These are phyloP conservation scores for Moelleriella libera DNA, from an alignment of 2,329 filamentous ascomycete species.

Conservation along the genomic window DNA sequence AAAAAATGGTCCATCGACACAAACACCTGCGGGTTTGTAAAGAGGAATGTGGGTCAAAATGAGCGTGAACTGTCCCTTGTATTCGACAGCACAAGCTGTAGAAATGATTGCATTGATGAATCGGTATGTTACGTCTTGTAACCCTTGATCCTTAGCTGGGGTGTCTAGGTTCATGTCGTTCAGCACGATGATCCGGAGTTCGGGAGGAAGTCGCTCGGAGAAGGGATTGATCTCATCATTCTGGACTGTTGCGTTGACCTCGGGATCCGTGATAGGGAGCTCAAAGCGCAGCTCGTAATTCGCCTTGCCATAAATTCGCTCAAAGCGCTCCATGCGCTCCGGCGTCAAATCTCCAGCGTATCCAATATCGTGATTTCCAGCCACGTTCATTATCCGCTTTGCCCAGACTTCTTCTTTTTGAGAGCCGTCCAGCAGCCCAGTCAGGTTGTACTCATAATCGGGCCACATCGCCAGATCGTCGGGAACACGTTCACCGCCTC, in stretches of 20 bases:
- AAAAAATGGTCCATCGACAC: conserved; percentile 74
- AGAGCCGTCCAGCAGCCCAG: conserved; percentile 31
- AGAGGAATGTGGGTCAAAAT: conserved; percentile 87
- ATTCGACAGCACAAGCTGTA: conserved; percentile 45
- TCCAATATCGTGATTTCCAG: conserved; percentile 91
- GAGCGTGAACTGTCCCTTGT: conserved; percentile 58
- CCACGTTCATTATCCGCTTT: conserved; percentile 73
- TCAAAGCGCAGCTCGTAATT: conserved; percentile 81
- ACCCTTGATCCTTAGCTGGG: conserved; percentile 49
- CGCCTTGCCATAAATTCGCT: conserved; percentile 68
- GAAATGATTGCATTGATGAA: conserved; percentile 61
- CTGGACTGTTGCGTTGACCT: conserved; percentile 24
- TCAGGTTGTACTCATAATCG: conserved; percentile 31
- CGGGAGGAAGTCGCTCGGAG: conserved; percentile 40
- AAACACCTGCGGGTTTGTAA: conserved; percentile 69
- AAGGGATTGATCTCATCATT: conserved; percentile 27
- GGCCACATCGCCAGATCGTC: conserved; percentile 38
- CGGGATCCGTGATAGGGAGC: conserved; percentile 30
- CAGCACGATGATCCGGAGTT: conserved; percentile 70
- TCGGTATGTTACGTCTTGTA: conserved; percentile 64
- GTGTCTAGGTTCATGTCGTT: conserved; percentile 92
- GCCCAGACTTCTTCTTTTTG: conserved; percentile 45
- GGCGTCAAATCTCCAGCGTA: conserved; percentile 82
- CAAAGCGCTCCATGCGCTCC: conserved; percentile 67
- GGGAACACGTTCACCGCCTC: conserved; percentile 48